Evolutionary conservation across 768 basidiomycete species (phyloP), one percentile per base, ranked within the genome.

Genomic region (Leccinum arenicola): DNA sequence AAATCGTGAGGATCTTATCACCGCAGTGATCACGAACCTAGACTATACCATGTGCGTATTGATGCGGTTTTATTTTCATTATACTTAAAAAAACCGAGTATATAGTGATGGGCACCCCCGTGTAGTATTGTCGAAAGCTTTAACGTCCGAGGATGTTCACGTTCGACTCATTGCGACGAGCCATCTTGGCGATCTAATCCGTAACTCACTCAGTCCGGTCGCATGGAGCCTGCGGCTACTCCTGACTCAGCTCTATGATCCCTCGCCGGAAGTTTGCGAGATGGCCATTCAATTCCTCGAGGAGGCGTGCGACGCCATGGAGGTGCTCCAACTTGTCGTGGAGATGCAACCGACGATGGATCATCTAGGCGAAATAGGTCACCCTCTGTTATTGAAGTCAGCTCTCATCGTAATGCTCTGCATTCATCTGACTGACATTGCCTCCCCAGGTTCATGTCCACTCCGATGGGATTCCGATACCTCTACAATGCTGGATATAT

Each of bases 261-360:
- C 94, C 6, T 84, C 89, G 0, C 78, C 88, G 19, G 93, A 95
- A 70, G 94, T 99, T 2, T 91, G 92, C 68, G 89, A 94, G 75
- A 79, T 92, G 61, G 94, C 97, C 7, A 91, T 97, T 17, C 85
- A 86, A 59, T 91, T 88, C 68, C 80, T 99, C 6, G 89, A 97
- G 69, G 91, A 92, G 65, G 93, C 88, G 1, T 98, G 96, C 66
- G 89, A 95, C 66, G 82, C 86, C 11, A 84, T 87, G 64, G 89
- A 91, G 43, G 84, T 90, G 21, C 79, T 99, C 27, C 89, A 95
- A 68, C 79, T 91, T 54, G 93, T 98, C 3, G 95, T 99, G 3
- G 88, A 91, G 68, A 89, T 98, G 86, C 89, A 93, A 62, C 97
- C 97, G 1, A 93, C 89, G 12, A 82, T 98, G 76, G 95, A 98